These are phyloP conservation scores for Fimicolochytrium jonesii DNA, from an alignment of 192 early-diverging fungal species.

Conservation along the genomic window DNA sequence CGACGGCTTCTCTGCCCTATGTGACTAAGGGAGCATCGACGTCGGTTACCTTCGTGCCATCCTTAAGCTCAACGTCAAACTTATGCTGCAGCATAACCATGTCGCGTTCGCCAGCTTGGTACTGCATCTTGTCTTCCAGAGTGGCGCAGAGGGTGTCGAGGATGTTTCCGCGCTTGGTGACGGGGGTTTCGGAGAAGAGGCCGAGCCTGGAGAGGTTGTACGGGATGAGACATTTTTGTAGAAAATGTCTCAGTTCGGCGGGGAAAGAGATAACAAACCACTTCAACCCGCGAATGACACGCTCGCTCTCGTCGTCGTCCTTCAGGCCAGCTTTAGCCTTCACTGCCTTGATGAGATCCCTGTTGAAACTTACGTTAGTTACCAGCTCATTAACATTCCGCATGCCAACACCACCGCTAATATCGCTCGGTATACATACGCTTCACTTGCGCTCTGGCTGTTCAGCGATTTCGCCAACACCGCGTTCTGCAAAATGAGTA, in stretches of 20 bases:
- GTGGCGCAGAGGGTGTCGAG: slow-evolving; percentile 89
- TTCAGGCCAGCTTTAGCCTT: slow-evolving; percentile 52
- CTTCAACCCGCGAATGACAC: slow-evolving; percentile 43
- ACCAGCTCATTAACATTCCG: too few relatives aligned
- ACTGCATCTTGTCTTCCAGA: slow-evolving; percentile 95
- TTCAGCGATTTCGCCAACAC: slow-evolving; percentile 63
- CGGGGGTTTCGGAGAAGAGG: slow-evolving; percentile 69
- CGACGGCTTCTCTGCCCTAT: too few relatives aligned
- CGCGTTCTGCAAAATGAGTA: slow-evolving; percentile 49
- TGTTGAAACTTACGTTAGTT: too few relatives aligned
- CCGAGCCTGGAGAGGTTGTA: slow-evolving; percentile 72
- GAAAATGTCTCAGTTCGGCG: background rate
- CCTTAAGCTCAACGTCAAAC: slow-evolving; percentile 89
- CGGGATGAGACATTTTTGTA: background rate
- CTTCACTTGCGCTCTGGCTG: slow-evolving; percentile 14
- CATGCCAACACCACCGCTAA: too few relatives aligned
- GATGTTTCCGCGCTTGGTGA: slow-evolving; percentile 63
- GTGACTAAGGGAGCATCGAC: too few relatives aligned
- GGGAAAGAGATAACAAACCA: slow-evolving; percentile 27
- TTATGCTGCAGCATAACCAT: slow-evolving; percentile 97
- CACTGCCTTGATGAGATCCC: slow-evolving; percentile 48
- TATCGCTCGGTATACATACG: too few relatives aligned
- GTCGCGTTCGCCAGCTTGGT: slow-evolving; percentile 86
- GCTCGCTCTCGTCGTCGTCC: slow-evolving; percentile 29
- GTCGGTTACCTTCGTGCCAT: slow-evolving; percentile 51